Evolutionary conservation across 768 basidiomycete species (phyloP).

Genomic region (Galerina sulciceps): DNA sequence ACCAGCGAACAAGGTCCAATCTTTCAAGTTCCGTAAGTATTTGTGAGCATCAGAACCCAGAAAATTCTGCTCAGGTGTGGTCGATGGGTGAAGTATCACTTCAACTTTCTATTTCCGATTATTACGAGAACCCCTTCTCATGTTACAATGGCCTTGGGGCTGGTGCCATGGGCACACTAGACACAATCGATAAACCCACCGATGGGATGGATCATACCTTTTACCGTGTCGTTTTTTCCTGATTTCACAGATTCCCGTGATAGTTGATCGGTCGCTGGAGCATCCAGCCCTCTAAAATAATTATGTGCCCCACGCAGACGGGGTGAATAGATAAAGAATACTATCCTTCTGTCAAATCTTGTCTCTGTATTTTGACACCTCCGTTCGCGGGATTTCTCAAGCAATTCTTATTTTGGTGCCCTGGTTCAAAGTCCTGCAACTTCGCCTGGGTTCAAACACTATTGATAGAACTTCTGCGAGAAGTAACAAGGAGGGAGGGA

Average conservation of each 20-base stretch:
- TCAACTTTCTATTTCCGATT: no score
- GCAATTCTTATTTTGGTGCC: conserved; percentile 2
- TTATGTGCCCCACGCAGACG: not conserved
- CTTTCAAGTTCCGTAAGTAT: no score
- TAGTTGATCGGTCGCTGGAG: not conserved
- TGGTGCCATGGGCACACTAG: not conserved
- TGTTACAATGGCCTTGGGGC: not conserved
- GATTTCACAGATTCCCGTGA: conserved; percentile 4
- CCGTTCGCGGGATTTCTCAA: conserved; percentile 3
- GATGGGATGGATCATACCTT: not conserved
- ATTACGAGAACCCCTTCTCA: no score
- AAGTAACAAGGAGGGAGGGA: no score
- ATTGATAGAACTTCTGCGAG: conserved; percentile 1
- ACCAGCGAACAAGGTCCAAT: no score
- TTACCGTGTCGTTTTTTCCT: not conserved
- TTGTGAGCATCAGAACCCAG: no score
- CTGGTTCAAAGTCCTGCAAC: conserved; percentile 2
- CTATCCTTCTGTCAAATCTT: not conserved
- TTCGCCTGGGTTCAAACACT: not conserved
- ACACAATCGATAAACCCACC: conserved; percentile 3
- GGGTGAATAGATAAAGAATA: not conserved
- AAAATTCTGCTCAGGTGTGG: no score
- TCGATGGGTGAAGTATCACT: no score
- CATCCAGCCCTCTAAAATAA: not conserved
- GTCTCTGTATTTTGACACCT: conserved; percentile 1